A percentile compares a stretch with the other conserved stretches of the same genome.
phyloP scores from a whole-genome alignment of 257 asterid genomes.

The Parsonsia alboflavescens region DNA sequence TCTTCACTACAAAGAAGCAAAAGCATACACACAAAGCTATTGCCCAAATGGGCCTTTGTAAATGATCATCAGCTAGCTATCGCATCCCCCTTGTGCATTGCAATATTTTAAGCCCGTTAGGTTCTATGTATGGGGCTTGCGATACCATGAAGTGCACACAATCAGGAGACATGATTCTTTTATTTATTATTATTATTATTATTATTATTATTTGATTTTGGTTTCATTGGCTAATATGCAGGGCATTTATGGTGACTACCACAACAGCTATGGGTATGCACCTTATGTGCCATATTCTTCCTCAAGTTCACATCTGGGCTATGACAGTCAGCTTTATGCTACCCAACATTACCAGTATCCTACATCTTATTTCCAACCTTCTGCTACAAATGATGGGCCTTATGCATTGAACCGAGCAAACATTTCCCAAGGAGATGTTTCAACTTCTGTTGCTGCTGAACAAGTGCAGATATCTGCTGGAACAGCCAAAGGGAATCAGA shows the following conservation, averaged over 20 bases:
- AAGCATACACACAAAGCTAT: neutral
- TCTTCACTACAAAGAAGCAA: neutral
- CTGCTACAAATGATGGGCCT: conserved; percentile 16
- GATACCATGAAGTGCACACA: neutral
- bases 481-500: conserved; percentile 21
- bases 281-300: conserved; percentile 34
- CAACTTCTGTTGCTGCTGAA: conserved; percentile 19
- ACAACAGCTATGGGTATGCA: conserved; percentile 30
- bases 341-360: conserved; percentile 38
- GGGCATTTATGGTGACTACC: conserved; percentile 37
- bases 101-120: neutral
- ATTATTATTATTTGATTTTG: conserved; percentile 4
- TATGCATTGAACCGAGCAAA: conserved; percentile 14
- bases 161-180: neutral
- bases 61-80: neutral
- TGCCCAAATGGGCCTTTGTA: neutral
- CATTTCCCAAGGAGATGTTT: conserved; percentile 20
- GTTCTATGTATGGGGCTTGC: neutral
- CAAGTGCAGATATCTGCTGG: conserved; percentile 25
- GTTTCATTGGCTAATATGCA: conserved; percentile 15
- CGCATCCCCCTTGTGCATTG: neutral
- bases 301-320: conserved; percentile 26
- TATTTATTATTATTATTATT: too few species aligned
- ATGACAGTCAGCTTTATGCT: conserved; percentile 30
- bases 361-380: conserved; percentile 31